Evolutionary conservation across 2,329 filamentous ascomycete genomes (phyloP).

Genomic region (Pseudogymnoascus sp.): DNA sequence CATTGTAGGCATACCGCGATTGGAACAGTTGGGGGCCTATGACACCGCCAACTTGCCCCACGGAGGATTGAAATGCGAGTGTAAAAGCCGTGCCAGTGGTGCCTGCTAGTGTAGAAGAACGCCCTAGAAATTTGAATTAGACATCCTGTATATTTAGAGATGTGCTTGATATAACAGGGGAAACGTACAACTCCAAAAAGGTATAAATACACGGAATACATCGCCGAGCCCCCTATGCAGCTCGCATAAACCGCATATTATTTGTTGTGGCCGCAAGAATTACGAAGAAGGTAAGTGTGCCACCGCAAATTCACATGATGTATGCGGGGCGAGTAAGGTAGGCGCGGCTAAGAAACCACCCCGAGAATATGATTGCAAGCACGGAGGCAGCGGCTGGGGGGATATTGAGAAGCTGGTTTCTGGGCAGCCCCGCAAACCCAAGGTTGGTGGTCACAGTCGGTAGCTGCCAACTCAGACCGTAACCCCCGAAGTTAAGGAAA

Average conservation of each 20-base stretch:
- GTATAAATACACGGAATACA: slow-evolving; percentile 37
- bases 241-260: too few species aligned
- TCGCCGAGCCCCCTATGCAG: too few species aligned
- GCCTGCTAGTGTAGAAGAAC: slow-evolving; percentile 33
- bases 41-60: slow-evolving; percentile 38
- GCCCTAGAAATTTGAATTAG: slow-evolving; percentile 20
- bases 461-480: slow-evolving; percentile 34
- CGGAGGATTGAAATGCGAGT: slow-evolving; percentile 34
- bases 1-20: slow-evolving; percentile 33
- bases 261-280: slow-evolving; percentile 35
- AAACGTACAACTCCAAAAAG: slow-evolving; percentile 35
- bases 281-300: slow-evolving; percentile 36
- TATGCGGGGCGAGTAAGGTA: slow-evolving; percentile 33
- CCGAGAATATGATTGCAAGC: slow-evolving; percentile 31
- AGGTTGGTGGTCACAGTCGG: slow-evolving; percentile 35
- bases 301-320: slow-evolving; percentile 33
- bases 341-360: slow-evolving; percentile 32
- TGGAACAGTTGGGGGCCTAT: slow-evolving; percentile 37
- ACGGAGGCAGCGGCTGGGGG: slow-evolving; percentile 35
- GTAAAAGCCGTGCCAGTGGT: slow-evolving; percentile 38
- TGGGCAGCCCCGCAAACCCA: slow-evolving; percentile 34
- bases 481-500: slow-evolving; percentile 34
- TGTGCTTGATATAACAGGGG: not conserved
- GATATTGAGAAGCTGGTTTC: slow-evolving; percentile 38
- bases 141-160: not conserved